These are phyloP conservation scores for Candida methanosorbosa DNA, from an alignment of 805 yeast species.

Conservation along the genomic window DNA sequence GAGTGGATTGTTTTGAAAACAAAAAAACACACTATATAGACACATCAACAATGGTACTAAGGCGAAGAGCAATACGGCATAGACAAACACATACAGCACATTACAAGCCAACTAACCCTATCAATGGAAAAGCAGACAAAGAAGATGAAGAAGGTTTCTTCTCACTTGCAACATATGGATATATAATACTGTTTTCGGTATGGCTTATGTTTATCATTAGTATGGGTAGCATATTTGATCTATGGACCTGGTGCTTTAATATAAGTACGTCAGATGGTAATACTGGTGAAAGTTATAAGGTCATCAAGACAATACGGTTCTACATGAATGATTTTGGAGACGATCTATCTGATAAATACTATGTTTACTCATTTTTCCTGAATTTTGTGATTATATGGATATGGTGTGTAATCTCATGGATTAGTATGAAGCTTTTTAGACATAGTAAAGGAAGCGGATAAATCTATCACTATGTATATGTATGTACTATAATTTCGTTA, in stretches of 20 bases:
- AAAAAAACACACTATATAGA: too few relatives aligned
- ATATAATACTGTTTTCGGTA: constrained; percentile 14
- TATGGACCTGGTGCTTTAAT: constrained; percentile 23
- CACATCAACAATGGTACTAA: too few relatives aligned
- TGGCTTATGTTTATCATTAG: constrained; percentile 19
- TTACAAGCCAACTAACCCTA: constrained; percentile 4
- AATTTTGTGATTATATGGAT: constrained; percentile 37
- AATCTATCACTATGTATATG: neutral
- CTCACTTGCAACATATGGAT: constrained; percentile 17
- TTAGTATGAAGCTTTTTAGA: constrained; percentile 70
- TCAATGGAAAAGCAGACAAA: neutral
- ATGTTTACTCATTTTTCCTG: constrained; percentile 20
- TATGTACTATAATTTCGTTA: constrained; percentile 5
- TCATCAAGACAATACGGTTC: neutral
- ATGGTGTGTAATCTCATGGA: constrained; percentile 73
- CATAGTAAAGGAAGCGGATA: constrained; percentile 61
- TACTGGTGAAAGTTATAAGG: neutral
- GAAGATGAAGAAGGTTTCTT: neutral
- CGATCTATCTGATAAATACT: constrained; percentile 18
- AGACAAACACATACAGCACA: constrained; percentile 18
- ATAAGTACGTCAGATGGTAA: constrained; percentile 8
- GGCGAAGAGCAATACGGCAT: constrained; percentile 7
- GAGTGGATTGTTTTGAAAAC: too few relatives aligned
- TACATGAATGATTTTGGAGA: constrained; percentile 5
- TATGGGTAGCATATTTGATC: constrained; percentile 20